Conservation (phyloP, 306 rosid species). For the Mucuna pruriens region DNA sequence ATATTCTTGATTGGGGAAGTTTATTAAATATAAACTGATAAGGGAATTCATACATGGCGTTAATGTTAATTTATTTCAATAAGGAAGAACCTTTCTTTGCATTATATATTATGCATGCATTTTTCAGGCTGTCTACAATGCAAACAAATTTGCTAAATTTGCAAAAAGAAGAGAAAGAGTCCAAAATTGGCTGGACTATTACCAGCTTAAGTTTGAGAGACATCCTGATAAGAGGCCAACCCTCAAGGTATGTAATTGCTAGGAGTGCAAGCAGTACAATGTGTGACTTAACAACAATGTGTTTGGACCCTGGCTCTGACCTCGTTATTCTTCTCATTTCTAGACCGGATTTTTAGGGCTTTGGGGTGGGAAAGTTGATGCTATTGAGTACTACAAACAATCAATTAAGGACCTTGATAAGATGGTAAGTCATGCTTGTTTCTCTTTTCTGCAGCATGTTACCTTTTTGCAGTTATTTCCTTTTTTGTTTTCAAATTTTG, state of each 20-base stretch:
- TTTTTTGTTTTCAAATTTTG: not conserved
- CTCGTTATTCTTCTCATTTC: constrained; percentile 34
- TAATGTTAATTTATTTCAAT: not conserved
- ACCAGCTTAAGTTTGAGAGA: constrained; percentile 89
- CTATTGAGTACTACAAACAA: constrained; percentile 79
- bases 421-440: constrained; percentile 52
- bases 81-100: not conserved
- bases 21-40: constrained; percentile 11
- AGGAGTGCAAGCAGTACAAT: constrained; percentile 25
- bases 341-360: constrained; percentile 76
- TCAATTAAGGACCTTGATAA: constrained; percentile 70
- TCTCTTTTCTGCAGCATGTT: constrained; percentile 32
- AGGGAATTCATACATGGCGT: not conserved
- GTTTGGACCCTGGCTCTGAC: constrained; percentile 31
- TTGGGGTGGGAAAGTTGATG: constrained; percentile 73
- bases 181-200: constrained; percentile 91
- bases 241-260: constrained; percentile 54
- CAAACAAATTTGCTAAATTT: constrained; percentile 79
- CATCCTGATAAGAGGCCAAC: constrained; percentile 78
- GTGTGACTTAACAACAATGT: not conserved
- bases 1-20: not conserved
- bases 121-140: constrained; percentile 89
- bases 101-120: constrained; percentile 27
- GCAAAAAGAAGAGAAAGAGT: constrained; percentile 74
- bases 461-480: not conserved